Percentiles rank a stretch among this genome's conserved stretches.
These are phyloP conservation scores for Persicaria maculosa DNA, from an alignment of 148 eudicot genomes.

Conservation along the genomic window DNA sequence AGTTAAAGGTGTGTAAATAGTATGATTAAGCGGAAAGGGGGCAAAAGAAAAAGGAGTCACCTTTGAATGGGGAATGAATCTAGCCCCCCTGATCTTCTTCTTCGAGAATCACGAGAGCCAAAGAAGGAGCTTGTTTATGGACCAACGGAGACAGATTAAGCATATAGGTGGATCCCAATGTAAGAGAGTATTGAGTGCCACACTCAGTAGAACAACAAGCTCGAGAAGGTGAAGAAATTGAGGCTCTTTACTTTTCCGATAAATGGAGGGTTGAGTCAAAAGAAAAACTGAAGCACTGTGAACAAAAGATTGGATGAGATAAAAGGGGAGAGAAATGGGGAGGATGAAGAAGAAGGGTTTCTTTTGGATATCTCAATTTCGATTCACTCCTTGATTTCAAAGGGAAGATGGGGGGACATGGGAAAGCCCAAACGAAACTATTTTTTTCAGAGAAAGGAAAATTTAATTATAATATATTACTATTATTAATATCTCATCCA, in stretches of 20 bases:
- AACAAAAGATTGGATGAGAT: neutral
- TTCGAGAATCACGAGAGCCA: constrained; percentile 4
- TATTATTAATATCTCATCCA: too few species aligned
- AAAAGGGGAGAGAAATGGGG: neutral
- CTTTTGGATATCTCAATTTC: constrained; percentile 1
- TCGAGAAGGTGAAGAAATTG: neutral
- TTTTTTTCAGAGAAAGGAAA: too few species aligned
- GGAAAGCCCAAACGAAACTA: neutral
- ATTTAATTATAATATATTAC: too few species aligned
- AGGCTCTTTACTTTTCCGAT: neutral
- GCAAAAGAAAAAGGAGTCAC: constrained; percentile 4
- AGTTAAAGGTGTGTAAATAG: constrained; percentile 1
- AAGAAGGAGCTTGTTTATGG: constrained; percentile 8
- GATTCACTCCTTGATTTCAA: constrained; percentile 5
- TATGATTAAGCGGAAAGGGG: neutral
- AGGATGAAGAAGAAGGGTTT: constrained; percentile 11
- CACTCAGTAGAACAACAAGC: neutral
- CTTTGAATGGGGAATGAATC: constrained; percentile 8
- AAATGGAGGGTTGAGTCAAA: neutral
- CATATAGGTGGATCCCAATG: constrained; percentile 9
- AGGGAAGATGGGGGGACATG: constrained; percentile 11
- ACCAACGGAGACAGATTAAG: constrained; percentile 9
- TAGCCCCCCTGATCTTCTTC: constrained; percentile 15
- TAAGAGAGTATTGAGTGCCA: neutral
- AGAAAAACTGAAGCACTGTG: neutral